Evolutionary conservation across 495 filamentous ascomycete genomes (phyloP), one percentile per base, ranked within the genome.

Genomic region (Hypoxylon rickii): DNA sequence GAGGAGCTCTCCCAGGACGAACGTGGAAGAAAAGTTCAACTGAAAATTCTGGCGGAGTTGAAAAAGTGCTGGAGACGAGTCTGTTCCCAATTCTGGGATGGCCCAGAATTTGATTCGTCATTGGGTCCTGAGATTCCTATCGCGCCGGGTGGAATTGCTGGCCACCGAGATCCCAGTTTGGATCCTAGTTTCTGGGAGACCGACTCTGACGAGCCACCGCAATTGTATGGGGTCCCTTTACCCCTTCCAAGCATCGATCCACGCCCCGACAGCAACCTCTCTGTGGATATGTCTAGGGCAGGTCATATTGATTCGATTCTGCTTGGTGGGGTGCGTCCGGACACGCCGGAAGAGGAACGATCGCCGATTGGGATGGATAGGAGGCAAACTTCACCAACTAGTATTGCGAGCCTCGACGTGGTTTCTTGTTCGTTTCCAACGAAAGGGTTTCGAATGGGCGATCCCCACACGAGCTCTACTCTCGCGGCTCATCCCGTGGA

Each of bases 41-140:
- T 94, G 46, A 96, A 96, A 71, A 96, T 97, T 47, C 78, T 99
- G 46, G 83, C 88, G 24, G 93, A 99, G 68, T 76, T 97, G 39
- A 97, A 97, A 72, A 92, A 94, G 70, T 97, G 95, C 67, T 99
- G 95, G 95, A 83, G 95, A 72, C 84, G 91, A 44, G 89, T 91
- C 12, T 97, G 92, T 63, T 84, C 87, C 1, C 73, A 89, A 20
- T 96, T 91, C 65, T 97, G 93, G 93, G 89, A 96, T 60, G 80
- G 79, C 1, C 74, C 82, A 0, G 81, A 85, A 42, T 78, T 85
- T 69, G 72, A 83, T 50, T 66, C 73, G 3, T 78, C 82, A 16
- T 71, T 84, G 41, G 77, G 79, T 10, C 76, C 82, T 8, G 86
- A 93, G 46, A 77, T 82, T 38, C 83, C 87, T 18, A 92, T 96